Evolutionary conservation across 257 asterid genomes (phyloP).

Genomic region (Nicotiana sylvestris): DNA sequence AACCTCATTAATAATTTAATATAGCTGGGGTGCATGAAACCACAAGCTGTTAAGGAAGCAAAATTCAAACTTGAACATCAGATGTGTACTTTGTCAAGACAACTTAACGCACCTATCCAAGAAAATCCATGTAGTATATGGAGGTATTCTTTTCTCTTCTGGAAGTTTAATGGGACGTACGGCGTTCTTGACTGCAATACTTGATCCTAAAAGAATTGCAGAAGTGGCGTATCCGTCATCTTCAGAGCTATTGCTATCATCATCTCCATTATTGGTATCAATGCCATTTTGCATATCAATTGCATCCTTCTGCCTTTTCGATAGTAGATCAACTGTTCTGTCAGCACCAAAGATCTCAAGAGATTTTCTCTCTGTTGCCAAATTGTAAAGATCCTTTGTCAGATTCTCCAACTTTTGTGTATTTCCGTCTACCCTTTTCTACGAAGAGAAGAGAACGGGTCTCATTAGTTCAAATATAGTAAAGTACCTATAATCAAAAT

Average conservation of each 20-base stretch:
- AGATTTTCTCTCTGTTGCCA: slow-evolving; percentile 62
- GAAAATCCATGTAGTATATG: slow-evolving; percentile 90
- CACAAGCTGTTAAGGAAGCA: not conserved
- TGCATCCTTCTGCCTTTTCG: slow-evolving; percentile 93
- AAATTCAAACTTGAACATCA: not conserved
- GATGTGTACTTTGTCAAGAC: not conserved
- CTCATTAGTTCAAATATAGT: not conserved
- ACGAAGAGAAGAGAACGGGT: slow-evolving; percentile 19
- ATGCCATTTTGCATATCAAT: slow-evolving; percentile 77
- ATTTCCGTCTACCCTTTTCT: slow-evolving; percentile 74
- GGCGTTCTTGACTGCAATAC: slow-evolving; percentile 95
- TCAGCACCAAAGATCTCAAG: slow-evolving; percentile 41
- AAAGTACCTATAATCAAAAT: slow-evolving; percentile 14
- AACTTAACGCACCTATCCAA: slow-evolving; percentile 71
- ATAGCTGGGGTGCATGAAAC: not conserved
- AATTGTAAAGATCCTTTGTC: slow-evolving; percentile 44
- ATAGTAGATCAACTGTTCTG: slow-evolving; percentile 54
- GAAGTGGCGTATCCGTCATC: slow-evolving; percentile 92
- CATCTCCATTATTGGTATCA: slow-evolving; percentile 55
- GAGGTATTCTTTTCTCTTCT: slow-evolving; percentile 62
- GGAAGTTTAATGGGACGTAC: slow-evolving; percentile 92
- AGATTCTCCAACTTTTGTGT: slow-evolving; percentile 50
- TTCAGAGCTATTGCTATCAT: slow-evolving; percentile 61
- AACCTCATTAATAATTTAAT: not conserved
- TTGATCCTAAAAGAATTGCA: slow-evolving; percentile 92